These are phyloP conservation scores for Diphasiastrum complanatum DNA, from an alignment of 83 land plant genomes.

Conservation along the genomic window DNA sequence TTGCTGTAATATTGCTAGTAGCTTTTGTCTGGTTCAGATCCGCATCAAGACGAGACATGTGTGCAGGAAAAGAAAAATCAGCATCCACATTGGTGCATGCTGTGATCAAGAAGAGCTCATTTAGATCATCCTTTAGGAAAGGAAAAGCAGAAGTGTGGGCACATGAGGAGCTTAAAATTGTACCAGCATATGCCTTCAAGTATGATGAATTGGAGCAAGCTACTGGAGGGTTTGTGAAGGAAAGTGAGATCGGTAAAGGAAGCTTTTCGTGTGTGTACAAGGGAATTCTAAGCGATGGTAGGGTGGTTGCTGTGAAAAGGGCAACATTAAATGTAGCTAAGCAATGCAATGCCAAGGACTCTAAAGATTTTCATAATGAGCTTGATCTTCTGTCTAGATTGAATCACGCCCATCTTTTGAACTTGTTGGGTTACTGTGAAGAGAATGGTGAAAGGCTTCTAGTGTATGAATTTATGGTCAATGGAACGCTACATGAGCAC, in stretches of 20 bases:
- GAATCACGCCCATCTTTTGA: conserved; percentile 81
- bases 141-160: conserved; percentile 15
- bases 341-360: conserved; percentile 31
- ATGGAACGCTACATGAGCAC: conserved; percentile 75
- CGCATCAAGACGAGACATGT: not conserved
- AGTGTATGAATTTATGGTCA: conserved; percentile 84
- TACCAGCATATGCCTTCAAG: conserved; percentile 54
- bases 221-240: conserved; percentile 59
- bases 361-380: conserved; percentile 72
- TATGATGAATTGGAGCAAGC: conserved; percentile 69
- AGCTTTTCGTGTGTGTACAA: conserved; percentile 80
- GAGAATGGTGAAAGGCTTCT: conserved; percentile 72
- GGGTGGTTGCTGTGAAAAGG: conserved; percentile 73
- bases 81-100: conserved; percentile 21
- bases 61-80: conserved; percentile 7
- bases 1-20: conserved; percentile 32
- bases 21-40: conserved; percentile 42
- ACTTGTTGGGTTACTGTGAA: conserved; percentile 78
- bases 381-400: conserved; percentile 70
- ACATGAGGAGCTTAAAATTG: conserved; percentile 39
- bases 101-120: conserved; percentile 19
- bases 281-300: conserved; percentile 61
- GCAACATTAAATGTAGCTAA: conserved; percentile 38
- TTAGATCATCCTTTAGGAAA: conserved; percentile 10
- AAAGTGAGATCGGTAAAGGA: conserved; percentile 63